Percentiles rank a stretch among this genome's conserved stretches.
These are phyloP conservation scores for Chimonanthus salicifolius DNA, from an alignment of 164 flowering plant genomes.

Conservation along the genomic window DNA sequence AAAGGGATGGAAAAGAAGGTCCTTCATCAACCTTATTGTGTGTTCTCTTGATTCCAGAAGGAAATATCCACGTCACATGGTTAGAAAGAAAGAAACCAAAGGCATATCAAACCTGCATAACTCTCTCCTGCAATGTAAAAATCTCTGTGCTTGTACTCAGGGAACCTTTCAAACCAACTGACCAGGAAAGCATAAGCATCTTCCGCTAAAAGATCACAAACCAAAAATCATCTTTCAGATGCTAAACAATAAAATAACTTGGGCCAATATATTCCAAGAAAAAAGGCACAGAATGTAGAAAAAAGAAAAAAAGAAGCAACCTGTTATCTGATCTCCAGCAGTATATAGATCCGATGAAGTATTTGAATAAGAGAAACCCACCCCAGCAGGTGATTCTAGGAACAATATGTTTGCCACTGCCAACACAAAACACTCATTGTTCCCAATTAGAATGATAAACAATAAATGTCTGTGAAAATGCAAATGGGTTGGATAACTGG, in stretches of 20 bases:
- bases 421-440: not conserved
- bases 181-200: slow-evolving; percentile 85
- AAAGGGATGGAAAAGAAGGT: slow-evolving; percentile 14
- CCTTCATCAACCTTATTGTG: not conserved
- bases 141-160: slow-evolving; percentile 85
- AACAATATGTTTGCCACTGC: slow-evolving; percentile 94
- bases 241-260: not conserved
- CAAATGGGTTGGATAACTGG: no score
- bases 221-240: not conserved
- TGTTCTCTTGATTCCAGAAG: not conserved
- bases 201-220: slow-evolving; percentile 57
- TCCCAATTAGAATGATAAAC: no score
- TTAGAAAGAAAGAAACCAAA: not conserved
- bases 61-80: not conserved
- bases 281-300: not conserved
- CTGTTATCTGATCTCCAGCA: slow-evolving; percentile 80
- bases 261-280: not conserved
- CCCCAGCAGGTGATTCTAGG: slow-evolving; percentile 97
- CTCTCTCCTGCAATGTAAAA: slow-evolving; percentile 98
- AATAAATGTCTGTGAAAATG: no score
- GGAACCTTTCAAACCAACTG: slow-evolving; percentile 90
- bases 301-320: slow-evolving; percentile 26
- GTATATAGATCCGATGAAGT: slow-evolving; percentile 72
- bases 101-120: slow-evolving; percentile 68
- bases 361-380: slow-evolving; percentile 90